phyloP scores from a whole-genome alignment of 768 basidiomycete genomes.

The Lentinula aciculospora region DNA sequence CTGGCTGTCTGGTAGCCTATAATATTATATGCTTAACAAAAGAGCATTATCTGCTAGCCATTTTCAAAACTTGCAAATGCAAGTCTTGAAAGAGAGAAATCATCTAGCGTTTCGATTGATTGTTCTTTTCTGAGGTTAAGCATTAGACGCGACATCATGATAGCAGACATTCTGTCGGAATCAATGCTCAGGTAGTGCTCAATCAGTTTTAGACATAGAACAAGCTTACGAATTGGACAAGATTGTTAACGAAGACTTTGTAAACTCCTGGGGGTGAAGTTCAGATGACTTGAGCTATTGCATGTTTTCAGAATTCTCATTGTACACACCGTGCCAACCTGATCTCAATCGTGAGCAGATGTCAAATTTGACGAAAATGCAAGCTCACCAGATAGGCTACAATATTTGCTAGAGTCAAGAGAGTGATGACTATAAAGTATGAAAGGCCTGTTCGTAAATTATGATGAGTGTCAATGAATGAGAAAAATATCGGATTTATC shows the following conservation, averaged over 20 bases:
- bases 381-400: neutral
- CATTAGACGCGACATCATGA: neutral
- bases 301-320: too few relatives aligned
- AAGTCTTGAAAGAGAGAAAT: too few relatives aligned
- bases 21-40: too few relatives aligned
- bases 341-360: too few relatives aligned
- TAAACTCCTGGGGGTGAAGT: neutral
- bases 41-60: too few relatives aligned
- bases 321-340: neutral
- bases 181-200: neutral
- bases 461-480: neutral
- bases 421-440: neutral
- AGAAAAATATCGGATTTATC: neutral
- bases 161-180: neutral
- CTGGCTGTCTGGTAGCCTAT: too few relatives aligned
- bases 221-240: neutral
- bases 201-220: neutral
- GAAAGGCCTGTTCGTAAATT: neutral
- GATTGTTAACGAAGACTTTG: neutral
- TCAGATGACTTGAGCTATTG: neutral
- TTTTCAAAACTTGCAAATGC: too few relatives aligned
- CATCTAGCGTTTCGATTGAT: neutral
- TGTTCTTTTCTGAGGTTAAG: neutral
- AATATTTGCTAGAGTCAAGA: neutral
- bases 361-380: too few relatives aligned